These are phyloP conservation scores for Myrmaecium sp. DNA, from an alignment of 2,329 filamentous ascomycete species.

Conservation along the genomic window DNA sequence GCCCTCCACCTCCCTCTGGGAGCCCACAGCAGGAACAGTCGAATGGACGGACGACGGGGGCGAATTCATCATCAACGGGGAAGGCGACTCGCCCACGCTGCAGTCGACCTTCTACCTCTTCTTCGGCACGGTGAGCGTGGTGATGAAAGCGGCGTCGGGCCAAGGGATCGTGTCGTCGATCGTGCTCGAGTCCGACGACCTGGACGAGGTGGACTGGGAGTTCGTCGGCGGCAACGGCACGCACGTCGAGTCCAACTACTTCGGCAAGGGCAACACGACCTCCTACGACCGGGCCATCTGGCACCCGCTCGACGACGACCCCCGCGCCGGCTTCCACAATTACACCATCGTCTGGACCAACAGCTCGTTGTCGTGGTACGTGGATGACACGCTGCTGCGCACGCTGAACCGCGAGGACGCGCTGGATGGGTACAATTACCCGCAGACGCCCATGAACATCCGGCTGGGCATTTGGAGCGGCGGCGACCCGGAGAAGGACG, in stretches of 20 bases:
- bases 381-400: slow-evolving; percentile 46
- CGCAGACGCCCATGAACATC: slow-evolving; percentile 58
- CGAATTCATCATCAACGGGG: slow-evolving; percentile 51
- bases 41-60: slow-evolving; percentile 48
- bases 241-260: slow-evolving; percentile 35
- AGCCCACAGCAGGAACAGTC: slow-evolving; percentile 49
- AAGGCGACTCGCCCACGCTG: slow-evolving; percentile 62
- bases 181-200: slow-evolving; percentile 33
- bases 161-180: slow-evolving; percentile 33
- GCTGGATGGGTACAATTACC: slow-evolving; percentile 41
- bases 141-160: slow-evolving; percentile 30
- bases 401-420: slow-evolving; percentile 44
- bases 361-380: slow-evolving; percentile 44
- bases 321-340: slow-evolving; percentile 21
- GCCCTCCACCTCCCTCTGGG: slow-evolving; percentile 35
- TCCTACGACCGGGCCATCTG: slow-evolving; percentile 30
- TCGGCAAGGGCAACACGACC: slow-evolving; percentile 37
- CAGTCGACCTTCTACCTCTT: slow-evolving; percentile 41
- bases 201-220: slow-evolving; percentile 39
- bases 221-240: slow-evolving; percentile 22
- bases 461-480: slow-evolving; percentile 53
- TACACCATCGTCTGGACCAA: slow-evolving; percentile 47
- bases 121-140: slow-evolving; percentile 33
- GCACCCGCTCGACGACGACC: slow-evolving; percentile 12
- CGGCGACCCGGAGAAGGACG: slow-evolving; percentile 30